Base-by-base conservation (phyloP, 768 basidiomycete genomes). In the Collybia mongolica region DNA sequence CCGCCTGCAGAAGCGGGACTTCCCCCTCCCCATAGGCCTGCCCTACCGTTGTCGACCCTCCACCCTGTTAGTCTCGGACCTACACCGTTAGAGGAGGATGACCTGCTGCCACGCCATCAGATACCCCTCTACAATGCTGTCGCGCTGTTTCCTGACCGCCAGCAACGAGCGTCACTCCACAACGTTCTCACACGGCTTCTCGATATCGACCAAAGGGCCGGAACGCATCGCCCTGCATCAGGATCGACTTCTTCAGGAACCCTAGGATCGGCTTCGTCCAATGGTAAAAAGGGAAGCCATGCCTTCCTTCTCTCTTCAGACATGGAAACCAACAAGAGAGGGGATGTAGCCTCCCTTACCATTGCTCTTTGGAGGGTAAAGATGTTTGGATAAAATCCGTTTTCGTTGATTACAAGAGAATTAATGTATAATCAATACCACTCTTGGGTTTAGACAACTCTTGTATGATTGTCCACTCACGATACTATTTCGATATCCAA, bases 321-420 rank as follows among this genome's bases (percentile, higher is more conserved):
- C 47, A 69, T 66, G 12, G 64, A 73, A 20, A 80, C 77, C 0
- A 62, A 76, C 15, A 65, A 64, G 48, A 71, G 82, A 32, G 84
- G 75, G 0, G 90, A 93, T 58, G 70, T 80, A 6, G 82, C 77
- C 1, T 75, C 83, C 5, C 68, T 87, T 11, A 86, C 84, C 0
- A 77, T 86, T 38, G 88, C 91, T 1, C 61, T 93, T 15, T 93
- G 90, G 90, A 80, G 91, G 53, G 51, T 91, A 38, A 73, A 84
- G 51, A 83, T 92, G 80, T 93, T 84, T 75, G 85, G 32, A 14
- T 32, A 9, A 32, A 32, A 11, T 14, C 32, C 32, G 14, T 12
- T 3, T 32, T 12, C 32, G 14, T 40, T 35, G 51, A 64, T 7
- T 61, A 57, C 42, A 19, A 54, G 24, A 22, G 56, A 51, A 29